Evolutionary conservation across 2,329 filamentous ascomycete species (phyloP).

Genomic region (Paramyrothecium sp.): DNA sequence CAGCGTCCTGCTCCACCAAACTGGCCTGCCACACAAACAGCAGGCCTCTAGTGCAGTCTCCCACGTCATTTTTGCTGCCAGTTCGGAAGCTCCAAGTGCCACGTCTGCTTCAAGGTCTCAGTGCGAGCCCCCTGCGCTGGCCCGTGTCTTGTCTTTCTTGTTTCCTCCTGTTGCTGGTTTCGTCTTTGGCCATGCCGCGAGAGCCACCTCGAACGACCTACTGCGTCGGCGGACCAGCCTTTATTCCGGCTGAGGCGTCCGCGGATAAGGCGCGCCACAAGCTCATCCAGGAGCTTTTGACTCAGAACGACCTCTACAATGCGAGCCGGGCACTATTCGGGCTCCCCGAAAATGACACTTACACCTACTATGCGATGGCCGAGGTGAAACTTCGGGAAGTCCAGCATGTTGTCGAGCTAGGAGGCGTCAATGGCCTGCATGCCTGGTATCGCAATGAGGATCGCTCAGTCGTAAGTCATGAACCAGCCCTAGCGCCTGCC

Average conservation of each 20-base stretch:
- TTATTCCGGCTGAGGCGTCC: slow-evolving; percentile 40
- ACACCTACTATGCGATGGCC: slow-evolving; percentile 51
- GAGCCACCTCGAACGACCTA: slow-evolving; percentile 24
- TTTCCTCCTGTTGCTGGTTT: neutral
- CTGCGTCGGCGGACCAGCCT: slow-evolving; percentile 44
- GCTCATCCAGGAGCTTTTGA: slow-evolving; percentile 34
- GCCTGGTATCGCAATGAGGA: slow-evolving; percentile 45
- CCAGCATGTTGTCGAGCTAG: slow-evolving; percentile 43
- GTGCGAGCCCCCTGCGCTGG: no score
- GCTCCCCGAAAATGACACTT: slow-evolving; percentile 42
- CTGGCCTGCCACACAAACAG: no score
- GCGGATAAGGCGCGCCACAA: slow-evolving; percentile 35
- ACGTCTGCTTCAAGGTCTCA: no score
- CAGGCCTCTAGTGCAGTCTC: no score
- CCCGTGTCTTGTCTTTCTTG: neutral
- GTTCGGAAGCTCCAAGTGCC: no score
- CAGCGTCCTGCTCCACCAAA: no score
- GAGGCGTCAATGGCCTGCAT: slow-evolving; percentile 44
- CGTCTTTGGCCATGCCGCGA: slow-evolving; percentile 20
- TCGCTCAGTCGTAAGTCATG: slow-evolving; percentile 28
- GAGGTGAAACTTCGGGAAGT: slow-evolving; percentile 48
- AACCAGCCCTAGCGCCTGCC: slow-evolving; percentile 2
- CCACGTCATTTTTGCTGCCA: no score
- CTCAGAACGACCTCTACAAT: slow-evolving; percentile 40
- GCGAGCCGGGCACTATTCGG: slow-evolving; percentile 43